Conservation (phyloP, 768 basidiomycete genomes). For the Xerocomus brunneocitrinus region DNA sequence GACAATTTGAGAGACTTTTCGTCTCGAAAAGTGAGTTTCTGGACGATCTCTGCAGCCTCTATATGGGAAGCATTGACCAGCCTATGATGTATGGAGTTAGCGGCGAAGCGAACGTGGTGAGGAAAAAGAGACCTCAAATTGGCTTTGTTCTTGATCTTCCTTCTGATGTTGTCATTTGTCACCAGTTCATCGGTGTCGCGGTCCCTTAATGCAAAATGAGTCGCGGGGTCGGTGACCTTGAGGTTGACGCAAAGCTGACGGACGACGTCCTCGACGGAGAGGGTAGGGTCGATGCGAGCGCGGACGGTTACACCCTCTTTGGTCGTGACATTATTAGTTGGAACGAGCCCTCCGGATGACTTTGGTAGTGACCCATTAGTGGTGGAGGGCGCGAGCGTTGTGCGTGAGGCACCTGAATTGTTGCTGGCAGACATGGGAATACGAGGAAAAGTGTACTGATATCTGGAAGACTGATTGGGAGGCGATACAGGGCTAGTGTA, state of each 20-base stretch:
- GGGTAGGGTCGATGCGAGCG: conserved; percentile 78
- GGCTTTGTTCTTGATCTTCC: conserved; percentile 73
- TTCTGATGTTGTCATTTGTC: conserved; percentile 81
- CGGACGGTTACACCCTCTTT: conserved; percentile 71
- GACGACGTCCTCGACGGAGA: conserved; percentile 81
- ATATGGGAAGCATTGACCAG: conserved; percentile 76
- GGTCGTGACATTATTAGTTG: conserved; percentile 82
- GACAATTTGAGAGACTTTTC: conserved; percentile 61
- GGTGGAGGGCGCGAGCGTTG: conserved; percentile 24
- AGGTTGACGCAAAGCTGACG: conserved; percentile 79
- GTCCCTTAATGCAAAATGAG: conserved; percentile 74
- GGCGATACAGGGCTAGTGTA: not conserved
- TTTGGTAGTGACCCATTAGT: conserved; percentile 35
- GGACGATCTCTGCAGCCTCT: conserved; percentile 73
- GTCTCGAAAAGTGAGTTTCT: conserved; percentile 59
- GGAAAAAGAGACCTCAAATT: conserved; percentile 61
- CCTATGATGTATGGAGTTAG: conserved; percentile 34
- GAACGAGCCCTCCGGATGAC: conserved; percentile 51
- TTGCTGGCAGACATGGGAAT: conserved; percentile 24
- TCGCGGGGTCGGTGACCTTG: conserved; percentile 69
- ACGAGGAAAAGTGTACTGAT: not conserved
- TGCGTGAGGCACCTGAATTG: conserved; percentile 30
- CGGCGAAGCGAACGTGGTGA: not conserved
- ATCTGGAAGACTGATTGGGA: not conserved
- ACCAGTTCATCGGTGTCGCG: conserved; percentile 74